Conservation (phyloP, 2,329 filamentous ascomycete species). For the Ophiostoma himal-ulmi region DNA sequence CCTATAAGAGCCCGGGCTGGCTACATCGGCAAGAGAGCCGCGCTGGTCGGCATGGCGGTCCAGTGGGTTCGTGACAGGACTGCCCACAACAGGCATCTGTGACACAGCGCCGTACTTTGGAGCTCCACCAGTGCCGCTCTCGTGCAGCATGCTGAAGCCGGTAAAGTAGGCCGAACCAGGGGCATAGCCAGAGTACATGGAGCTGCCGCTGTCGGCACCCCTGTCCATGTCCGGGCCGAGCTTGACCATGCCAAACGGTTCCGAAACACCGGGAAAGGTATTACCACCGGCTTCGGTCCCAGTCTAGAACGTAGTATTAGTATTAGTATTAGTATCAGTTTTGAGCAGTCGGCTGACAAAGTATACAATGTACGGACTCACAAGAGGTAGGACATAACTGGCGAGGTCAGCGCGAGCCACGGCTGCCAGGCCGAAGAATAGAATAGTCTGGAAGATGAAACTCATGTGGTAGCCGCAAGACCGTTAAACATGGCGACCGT, state of each 20-base stretch:
- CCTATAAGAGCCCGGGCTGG: conserved; percentile 57
- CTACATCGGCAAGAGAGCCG: conserved; percentile 32
- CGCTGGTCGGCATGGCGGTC: conserved; percentile 51
- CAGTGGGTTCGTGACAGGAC: conserved; percentile 30
- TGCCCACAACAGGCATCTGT: conserved; percentile 52
- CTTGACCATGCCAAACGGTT: conserved; percentile 46
- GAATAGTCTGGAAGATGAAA: neutral
- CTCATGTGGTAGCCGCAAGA: neutral
- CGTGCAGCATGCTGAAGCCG: conserved; percentile 59
- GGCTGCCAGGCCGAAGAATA: neutral
- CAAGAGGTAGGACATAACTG: conserved; percentile 2
- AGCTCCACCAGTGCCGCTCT: conserved; percentile 61
- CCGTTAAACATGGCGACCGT: neutral
- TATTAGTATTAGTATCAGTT: neutral
- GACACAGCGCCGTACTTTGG: conserved; percentile 64
- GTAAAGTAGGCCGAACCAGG: conserved; percentile 36
- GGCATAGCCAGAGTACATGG: conserved; percentile 50
- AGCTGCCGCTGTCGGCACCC: conserved; percentile 38
- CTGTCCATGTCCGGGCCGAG: conserved; percentile 42
- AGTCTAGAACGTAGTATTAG: conserved; percentile 33
- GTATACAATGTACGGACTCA: neutral
- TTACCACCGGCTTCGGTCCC: conserved; percentile 44
- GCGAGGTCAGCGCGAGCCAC: neutral
- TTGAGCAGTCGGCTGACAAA: too few relatives aligned
- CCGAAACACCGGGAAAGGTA: conserved; percentile 45